Percentiles rank a stretch among this genome's conserved stretches.
phyloP scores from a whole-genome alignment of 495 filamentous ascomycete species.

The Aspergillus campestris region DNA sequence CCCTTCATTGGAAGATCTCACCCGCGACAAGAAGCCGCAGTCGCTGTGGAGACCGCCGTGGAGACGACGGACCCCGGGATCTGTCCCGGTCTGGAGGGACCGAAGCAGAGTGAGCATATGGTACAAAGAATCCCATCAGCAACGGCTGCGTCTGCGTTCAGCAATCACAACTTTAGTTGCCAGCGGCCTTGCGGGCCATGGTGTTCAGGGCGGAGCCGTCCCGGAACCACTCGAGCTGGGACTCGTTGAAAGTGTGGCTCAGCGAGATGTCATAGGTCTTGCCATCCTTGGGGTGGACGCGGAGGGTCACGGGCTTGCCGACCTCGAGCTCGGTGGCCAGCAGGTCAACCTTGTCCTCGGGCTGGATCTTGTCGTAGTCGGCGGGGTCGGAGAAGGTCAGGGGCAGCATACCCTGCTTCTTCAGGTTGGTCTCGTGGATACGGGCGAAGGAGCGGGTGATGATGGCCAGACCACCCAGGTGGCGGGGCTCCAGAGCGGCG shows the following conservation, averaged over 20 bases:
- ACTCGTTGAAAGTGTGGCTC: constrained; percentile 91
- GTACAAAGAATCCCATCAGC: constrained; percentile 22
- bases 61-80: no score
- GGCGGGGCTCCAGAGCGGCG: constrained; percentile 93
- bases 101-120: constrained; percentile 22
- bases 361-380: constrained; percentile 95
- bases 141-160: background rate
- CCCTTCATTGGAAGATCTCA: constrained; percentile 12
- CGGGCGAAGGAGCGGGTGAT: constrained; percentile 94
- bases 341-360: constrained; percentile 85
- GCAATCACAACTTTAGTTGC: constrained; percentile 24
- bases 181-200: constrained; percentile 68
- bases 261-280: constrained; percentile 73
- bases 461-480: constrained; percentile 95
- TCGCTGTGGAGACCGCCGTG: no score
- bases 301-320: constrained; percentile 88
- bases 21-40: no score
- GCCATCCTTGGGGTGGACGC: constrained; percentile 82
- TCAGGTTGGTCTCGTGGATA: constrained; percentile 99
- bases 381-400: constrained; percentile 89
- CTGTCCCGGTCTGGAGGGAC: constrained; percentile 3
- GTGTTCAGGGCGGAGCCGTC: constrained; percentile 95
- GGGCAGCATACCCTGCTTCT: constrained; percentile 99
- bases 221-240: constrained; percentile 97
- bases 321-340: constrained; percentile 85